Base-by-base conservation (phyloP, 1,284 basidiomycete species). In the Ustilago esculenta region DNA sequence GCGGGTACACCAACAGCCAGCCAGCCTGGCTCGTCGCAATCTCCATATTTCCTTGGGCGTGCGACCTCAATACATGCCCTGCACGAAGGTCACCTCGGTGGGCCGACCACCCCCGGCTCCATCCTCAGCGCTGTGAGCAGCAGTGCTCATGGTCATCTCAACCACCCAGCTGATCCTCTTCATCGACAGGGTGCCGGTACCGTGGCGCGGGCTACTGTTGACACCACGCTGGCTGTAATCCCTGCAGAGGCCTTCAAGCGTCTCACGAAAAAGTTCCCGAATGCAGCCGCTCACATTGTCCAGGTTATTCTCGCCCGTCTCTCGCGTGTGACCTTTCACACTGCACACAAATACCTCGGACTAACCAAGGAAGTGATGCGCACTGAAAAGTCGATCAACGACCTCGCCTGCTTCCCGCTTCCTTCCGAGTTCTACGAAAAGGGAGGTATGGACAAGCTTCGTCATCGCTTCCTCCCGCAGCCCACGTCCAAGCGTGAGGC, bases 191-290 rank as follows among this genome's bases (percentile, higher is more conserved):
- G 73, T 12, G 66, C 58, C 20, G 75, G 76, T 6, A 74, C 77
- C 89, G 3, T 98, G 27, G 94, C 94, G 12, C 86, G 94, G 25
- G 96, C 95, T 3, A 90, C 90, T 1, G 90, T 92, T 51, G 95
- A 99, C 80, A 93, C 92, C 4, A 98, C 95, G 0, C 85, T 99
- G 8, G 96, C 95, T n/a, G 95, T 98, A 14, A 98, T 99, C 52
- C 96, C 95, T 5, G 94, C 95, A 1, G 93, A 97, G 81, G 96
- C 95, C 4, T 99, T 99, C 84, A 87, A 90, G 64, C 85, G 92
- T 40, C 85, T 87, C 24, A 98, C 94, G 0, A 92, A 93, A 82
- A 94, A 95, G 80, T 97, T 91, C 76, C 95, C 95, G 0, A 97
- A 97, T 77, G 93, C 96, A 1, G 92, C 93, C 18, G 94, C 94